phyloP scores from a whole-genome alignment of 2,329 filamentous ascomycete species.

The Colletotrichum spaethianum region DNA sequence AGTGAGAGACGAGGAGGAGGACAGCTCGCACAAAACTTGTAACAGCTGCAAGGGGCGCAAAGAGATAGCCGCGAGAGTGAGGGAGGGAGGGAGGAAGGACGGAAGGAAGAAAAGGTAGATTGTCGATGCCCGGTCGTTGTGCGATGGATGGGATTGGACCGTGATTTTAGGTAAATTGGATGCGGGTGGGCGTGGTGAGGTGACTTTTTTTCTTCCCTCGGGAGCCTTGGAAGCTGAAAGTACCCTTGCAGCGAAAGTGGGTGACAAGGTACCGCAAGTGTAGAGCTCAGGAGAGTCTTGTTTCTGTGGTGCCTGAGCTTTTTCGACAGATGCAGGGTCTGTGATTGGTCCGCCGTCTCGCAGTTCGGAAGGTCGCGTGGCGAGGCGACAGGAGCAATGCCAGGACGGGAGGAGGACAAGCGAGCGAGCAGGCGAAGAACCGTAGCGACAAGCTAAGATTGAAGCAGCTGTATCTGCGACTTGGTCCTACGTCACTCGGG shows the following conservation, averaged over 20 bases:
- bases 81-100: constrained; percentile 11
- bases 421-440: background rate
- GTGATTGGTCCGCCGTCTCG: constrained; percentile 23
- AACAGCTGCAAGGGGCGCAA: constrained; percentile 29
- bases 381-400: background rate
- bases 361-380: constrained; percentile 19
- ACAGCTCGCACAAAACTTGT: constrained; percentile 19
- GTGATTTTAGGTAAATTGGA: constrained; percentile 39
- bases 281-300: background rate
- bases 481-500: constrained; percentile 22
- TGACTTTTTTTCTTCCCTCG: background rate
- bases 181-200: constrained; percentile 29
- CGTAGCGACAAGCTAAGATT: background rate
- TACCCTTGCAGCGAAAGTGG: background rate
- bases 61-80: background rate
- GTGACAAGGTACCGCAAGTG: background rate
- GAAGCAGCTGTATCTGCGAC: background rate
- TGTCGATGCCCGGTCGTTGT: constrained; percentile 36
- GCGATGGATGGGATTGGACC: constrained; percentile 39
- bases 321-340: constrained; percentile 3
- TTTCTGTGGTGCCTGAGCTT: constrained; percentile 26
- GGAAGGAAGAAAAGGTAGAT: constrained; percentile 18
- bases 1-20: constrained; percentile 32
- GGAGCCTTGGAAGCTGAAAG: background rate
- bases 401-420: background rate